Evolutionary conservation across 2,329 filamentous ascomycete genomes (phyloP).

Genomic region (Penicillium rolfsii): DNA sequence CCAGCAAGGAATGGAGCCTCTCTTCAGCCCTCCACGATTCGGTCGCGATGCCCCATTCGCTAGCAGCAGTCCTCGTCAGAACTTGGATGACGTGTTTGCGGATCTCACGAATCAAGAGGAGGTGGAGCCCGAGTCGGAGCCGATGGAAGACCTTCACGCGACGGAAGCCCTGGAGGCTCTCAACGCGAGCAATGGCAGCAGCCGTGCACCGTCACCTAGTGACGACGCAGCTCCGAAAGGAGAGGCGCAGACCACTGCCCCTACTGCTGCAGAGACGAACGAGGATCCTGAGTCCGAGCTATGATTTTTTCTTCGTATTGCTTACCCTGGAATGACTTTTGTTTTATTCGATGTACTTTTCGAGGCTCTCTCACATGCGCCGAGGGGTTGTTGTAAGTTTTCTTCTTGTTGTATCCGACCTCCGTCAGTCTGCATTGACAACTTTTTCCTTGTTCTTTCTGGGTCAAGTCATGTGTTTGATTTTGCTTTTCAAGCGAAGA

Average conservation of each 20-base stretch:
- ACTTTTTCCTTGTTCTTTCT: slow-evolving; percentile 15
- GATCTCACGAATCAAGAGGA: slow-evolving; percentile 53
- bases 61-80: slow-evolving; percentile 45
- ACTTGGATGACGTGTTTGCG: slow-evolving; percentile 51
- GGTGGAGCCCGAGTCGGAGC: slow-evolving; percentile 39
- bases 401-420: slow-evolving; percentile 10
- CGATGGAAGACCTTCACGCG: slow-evolving; percentile 51
- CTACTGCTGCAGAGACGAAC: background rate
- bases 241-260: slow-evolving; percentile 18
- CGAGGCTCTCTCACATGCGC: slow-evolving; percentile 1
- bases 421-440: slow-evolving; percentile 10
- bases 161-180: slow-evolving; percentile 52
- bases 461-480: slow-evolving; percentile 13
- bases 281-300: slow-evolving; percentile 14
- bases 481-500: slow-evolving; percentile 17
- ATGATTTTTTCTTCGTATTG: slow-evolving; percentile 9
- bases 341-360: slow-evolving; percentile 13
- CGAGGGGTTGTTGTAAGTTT: slow-evolving; percentile 1
- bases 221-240: slow-evolving; percentile 30
- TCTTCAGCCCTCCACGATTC: slow-evolving; percentile 49
- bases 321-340: slow-evolving; percentile 5
- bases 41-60: slow-evolving; percentile 37
- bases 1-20: slow-evolving; percentile 40
- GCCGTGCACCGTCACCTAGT: slow-evolving; percentile 35
- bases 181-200: slow-evolving; percentile 44